Conservation (phyloP, 805 yeast genomes). For the Cyberlindnera bimundalis region DNA sequence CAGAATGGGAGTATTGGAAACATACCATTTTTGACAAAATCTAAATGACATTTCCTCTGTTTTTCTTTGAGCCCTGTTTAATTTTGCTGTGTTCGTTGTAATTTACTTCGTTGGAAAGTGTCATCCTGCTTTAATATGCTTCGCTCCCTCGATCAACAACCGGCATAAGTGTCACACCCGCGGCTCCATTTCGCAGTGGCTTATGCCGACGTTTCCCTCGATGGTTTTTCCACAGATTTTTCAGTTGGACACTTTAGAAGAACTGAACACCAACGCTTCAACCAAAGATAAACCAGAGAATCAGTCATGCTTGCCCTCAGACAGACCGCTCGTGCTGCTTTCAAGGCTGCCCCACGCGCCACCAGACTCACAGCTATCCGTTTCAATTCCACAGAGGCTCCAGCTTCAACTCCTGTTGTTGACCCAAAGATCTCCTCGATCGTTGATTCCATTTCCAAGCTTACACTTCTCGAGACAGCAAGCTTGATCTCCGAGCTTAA, state of each 20-base stretch:
- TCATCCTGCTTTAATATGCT: too few species aligned
- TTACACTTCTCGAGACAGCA: conserved; percentile 94
- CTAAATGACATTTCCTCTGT: conserved; percentile 77
- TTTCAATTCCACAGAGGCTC: conserved; percentile 40
- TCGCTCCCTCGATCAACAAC: background rate
- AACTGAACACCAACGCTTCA: background rate
- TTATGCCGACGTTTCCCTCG: conserved; percentile 7
- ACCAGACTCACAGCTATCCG: conserved; percentile 25
- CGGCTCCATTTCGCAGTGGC: background rate
- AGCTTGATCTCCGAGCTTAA: conserved; percentile 75
- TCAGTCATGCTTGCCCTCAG: conserved; percentile 18
- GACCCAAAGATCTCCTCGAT: conserved; percentile 86
- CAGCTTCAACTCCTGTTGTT: conserved; percentile 51
- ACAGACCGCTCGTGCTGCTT: conserved; percentile 19
- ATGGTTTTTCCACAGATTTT: conserved; percentile 10
- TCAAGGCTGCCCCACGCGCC: conserved; percentile 21
- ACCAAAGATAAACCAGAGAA: background rate
- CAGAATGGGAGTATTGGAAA: conserved; percentile 4
- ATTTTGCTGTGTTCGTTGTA: too few species aligned
- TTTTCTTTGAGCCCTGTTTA: background rate
- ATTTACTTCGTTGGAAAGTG: too few species aligned
- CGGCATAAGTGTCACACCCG: conserved; percentile 14
- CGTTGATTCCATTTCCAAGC: conserved; percentile 85
- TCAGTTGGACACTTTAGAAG: background rate
- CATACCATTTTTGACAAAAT: conserved; percentile 83